Evolutionary conservation across 768 basidiomycete species (phyloP).

Genomic region (Kwoniella heveanensis): DNA sequence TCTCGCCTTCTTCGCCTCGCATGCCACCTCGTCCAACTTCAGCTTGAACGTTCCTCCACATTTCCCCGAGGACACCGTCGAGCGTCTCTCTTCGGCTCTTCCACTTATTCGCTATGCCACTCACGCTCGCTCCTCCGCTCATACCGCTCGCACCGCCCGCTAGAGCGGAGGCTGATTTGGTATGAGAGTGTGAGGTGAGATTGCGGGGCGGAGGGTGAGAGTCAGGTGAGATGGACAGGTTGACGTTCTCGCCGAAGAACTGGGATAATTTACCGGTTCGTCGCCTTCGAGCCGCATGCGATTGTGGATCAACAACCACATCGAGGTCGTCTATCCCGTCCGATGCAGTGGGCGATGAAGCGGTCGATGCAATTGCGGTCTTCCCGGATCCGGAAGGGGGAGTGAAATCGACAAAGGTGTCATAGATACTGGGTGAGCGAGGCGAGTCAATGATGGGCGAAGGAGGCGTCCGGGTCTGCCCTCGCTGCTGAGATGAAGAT

Average conservation of each 20-base stretch:
- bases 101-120: not conserved
- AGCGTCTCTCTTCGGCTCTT: conserved; percentile 22
- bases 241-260: conserved; percentile 31
- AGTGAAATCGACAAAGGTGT: not conserved
- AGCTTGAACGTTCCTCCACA: conserved; percentile 31
- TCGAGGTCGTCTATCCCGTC: not conserved
- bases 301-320: not conserved
- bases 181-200: not conserved
- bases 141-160: not conserved
- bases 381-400: not conserved
- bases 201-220: conserved; percentile 9
- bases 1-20: conserved; percentile 16
- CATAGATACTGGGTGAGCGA: not conserved
- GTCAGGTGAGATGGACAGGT: conserved; percentile 1
- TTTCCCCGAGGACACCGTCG: conserved; percentile 29
- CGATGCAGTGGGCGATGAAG: not conserved
- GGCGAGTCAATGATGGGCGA: conserved; percentile 16
- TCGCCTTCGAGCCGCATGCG: conserved; percentile 22
- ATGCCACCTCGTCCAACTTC: conserved; percentile 18
- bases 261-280: conserved; percentile 32
- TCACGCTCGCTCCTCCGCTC: too few species aligned
- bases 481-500: not conserved
- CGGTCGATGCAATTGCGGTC: not conserved
- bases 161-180: not conserved
- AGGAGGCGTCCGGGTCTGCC: conserved; percentile 5